Percentiles rank a stretch among this genome's conserved stretches.
Evolutionary conservation across 352 stramenopile species (phyloP).

Genomic region (Phytopythium delawarense): DNA sequence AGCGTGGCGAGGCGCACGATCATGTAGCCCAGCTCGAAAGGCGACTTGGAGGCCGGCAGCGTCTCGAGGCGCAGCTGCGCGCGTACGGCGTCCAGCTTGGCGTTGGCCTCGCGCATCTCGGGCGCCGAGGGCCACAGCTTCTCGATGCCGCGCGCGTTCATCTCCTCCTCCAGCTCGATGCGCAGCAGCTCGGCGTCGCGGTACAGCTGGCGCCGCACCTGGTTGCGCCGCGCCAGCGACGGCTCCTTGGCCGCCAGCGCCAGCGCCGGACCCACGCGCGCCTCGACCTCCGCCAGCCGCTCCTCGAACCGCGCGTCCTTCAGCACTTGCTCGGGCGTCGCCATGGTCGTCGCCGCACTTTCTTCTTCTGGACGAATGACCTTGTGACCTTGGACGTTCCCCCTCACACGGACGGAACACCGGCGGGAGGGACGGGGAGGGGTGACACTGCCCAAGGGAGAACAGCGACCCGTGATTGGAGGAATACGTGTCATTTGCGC

Average conservation of each 20-base stretch:
- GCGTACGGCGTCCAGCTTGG: slow-evolving; percentile 57
- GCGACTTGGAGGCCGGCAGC: slow-evolving; percentile 31
- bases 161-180: slow-evolving; percentile 73
- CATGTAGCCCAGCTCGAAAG: slow-evolving; percentile 61
- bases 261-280: slow-evolving; percentile 40
- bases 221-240: slow-evolving; percentile 72
- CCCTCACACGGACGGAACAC: too few relatives aligned
- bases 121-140: slow-evolving; percentile 42
- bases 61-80: slow-evolving; percentile 63
- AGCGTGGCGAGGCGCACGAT: slow-evolving; percentile 63
- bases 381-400: too few relatives aligned
- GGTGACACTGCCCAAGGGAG: too few relatives aligned
- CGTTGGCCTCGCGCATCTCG: slow-evolving; percentile 45
- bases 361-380: slow-evolving; percentile 3
- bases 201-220: slow-evolving; percentile 63
- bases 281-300: slow-evolving; percentile 47
- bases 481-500: too few relatives aligned
- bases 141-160: slow-evolving; percentile 66
- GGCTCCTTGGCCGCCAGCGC: slow-evolving; percentile 26
- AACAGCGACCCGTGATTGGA: too few relatives aligned
- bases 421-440: too few relatives aligned
- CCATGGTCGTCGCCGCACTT: slow-evolving; percentile 9
- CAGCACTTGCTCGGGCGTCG: slow-evolving; percentile 51
- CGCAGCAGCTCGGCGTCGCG: slow-evolving; percentile 67
- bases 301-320: slow-evolving; percentile 49